Evolutionary conservation across 306 rosid species (phyloP).

Genomic region (Echinosophora koreensis): DNA sequence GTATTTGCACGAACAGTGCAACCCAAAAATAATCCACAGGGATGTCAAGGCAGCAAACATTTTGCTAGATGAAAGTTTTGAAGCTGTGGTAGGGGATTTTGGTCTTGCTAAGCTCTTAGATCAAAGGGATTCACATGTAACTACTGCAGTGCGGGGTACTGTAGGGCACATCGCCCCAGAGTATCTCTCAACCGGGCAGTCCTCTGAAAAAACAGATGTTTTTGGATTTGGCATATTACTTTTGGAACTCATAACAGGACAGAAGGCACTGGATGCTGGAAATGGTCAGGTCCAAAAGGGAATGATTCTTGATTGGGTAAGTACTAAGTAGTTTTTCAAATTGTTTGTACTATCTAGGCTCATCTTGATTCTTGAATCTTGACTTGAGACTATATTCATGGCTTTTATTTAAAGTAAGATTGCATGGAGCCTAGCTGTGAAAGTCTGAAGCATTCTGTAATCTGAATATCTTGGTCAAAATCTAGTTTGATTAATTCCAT

Average conservation of each 20-base stretch:
- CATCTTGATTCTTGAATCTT: too few species aligned
- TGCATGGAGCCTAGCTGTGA: too few species aligned
- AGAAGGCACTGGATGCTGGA: conserved; percentile 88
- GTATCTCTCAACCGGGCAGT: conserved; percentile 95
- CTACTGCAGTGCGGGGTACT: conserved; percentile 96
- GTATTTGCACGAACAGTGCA: conserved; percentile 93
- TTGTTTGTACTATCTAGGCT: neutral
- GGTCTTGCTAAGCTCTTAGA: conserved; percentile 97
- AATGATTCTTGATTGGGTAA: conserved; percentile 96
- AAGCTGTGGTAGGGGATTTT: conserved; percentile 98
- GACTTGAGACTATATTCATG: too few species aligned
- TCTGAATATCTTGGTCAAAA: neutral
- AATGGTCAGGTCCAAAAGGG: conserved; percentile 92
- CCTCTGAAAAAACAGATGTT: conserved; percentile 94
- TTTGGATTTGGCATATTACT: conserved; percentile 94
- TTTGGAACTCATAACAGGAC: conserved; percentile 93
- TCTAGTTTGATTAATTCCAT: conserved; percentile 23
- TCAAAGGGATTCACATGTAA: conserved; percentile 94
- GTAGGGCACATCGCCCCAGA: conserved; percentile 97
- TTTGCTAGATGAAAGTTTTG: conserved; percentile 87
- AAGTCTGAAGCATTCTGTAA: neutral
- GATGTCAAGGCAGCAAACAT: conserved; percentile 99
- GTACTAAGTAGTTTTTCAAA: conserved; percentile 25
- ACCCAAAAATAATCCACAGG: conserved; percentile 92
- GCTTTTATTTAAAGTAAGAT: too few species aligned